phyloP scores from a whole-genome alignment of 495 filamentous ascomycete genomes.

The Penicillium bialowiezense region DNA sequence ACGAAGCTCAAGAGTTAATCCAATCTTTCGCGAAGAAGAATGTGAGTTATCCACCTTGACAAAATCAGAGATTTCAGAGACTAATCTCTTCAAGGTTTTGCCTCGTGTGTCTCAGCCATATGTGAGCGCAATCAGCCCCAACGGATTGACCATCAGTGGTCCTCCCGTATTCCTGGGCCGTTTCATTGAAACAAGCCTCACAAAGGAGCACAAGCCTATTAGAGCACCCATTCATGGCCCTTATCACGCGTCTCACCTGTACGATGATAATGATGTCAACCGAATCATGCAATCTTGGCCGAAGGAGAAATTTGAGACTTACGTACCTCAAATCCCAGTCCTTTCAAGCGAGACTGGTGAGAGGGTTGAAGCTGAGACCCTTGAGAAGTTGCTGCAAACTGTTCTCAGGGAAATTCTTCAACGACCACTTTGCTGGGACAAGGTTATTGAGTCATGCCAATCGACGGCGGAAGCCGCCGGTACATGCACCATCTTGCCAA shows the following conservation, averaged over 20 bases:
- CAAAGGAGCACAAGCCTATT: conserved; percentile 54
- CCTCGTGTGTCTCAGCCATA: conserved; percentile 63
- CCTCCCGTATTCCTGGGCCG: conserved; percentile 61
- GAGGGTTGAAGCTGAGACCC: conserved; percentile 40
- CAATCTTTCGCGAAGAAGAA: conserved; percentile 29
- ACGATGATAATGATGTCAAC: conserved; percentile 57
- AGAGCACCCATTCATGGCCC: conserved; percentile 74
- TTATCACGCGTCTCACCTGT: conserved; percentile 77
- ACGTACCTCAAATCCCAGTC: conserved; percentile 51
- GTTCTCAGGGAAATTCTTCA: conserved; percentile 60
- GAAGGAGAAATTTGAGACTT: conserved; percentile 35
- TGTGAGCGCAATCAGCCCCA: conserved; percentile 68
- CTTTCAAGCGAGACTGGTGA: conserved; percentile 57
- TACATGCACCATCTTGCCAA: conserved; percentile 51
- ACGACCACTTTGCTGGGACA: conserved; percentile 55
- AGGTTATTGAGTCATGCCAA: conserved; percentile 54
- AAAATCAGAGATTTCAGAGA: conserved; percentile 26
- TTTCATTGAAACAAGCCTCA: conserved; percentile 52
- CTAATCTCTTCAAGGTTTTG: conserved; percentile 45
- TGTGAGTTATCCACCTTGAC: conserved; percentile 39
- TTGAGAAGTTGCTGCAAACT: conserved; percentile 46
- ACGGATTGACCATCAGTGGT: conserved; percentile 74
- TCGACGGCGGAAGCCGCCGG: conserved; percentile 17
- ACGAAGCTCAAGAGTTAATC: conserved; percentile 28
- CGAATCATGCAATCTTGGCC: conserved; percentile 51